Evolutionary conservation across 345 rosid species (phyloP).

Genomic region (Linum lewisii): DNA sequence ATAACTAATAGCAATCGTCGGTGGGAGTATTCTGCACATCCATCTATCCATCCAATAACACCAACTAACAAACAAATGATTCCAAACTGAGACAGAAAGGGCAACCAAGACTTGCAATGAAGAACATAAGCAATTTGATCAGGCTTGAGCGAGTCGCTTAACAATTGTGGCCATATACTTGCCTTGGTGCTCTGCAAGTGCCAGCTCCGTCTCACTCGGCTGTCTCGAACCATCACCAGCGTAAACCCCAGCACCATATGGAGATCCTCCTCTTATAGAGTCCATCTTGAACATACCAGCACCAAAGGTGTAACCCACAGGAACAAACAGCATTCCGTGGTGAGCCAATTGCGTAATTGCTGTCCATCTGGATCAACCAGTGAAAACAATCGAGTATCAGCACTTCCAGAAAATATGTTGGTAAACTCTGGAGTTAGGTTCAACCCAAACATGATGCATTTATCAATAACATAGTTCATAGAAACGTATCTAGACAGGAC

Average conservation of each 20-base stretch:
- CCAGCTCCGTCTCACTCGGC: constrained; percentile 55
- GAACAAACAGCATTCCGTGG: constrained; percentile 84
- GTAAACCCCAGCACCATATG: constrained; percentile 59
- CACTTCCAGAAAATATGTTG: not conserved
- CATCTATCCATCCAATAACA: not conserved
- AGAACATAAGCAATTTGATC: not conserved
- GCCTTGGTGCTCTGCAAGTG: constrained; percentile 75
- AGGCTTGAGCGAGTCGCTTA: constrained; percentile 44
- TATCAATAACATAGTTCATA: no score
- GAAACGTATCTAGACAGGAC: no score
- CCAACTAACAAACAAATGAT: not conserved
- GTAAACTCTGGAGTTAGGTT: no score
- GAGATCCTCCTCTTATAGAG: constrained; percentile 61
- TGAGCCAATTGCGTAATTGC: constrained; percentile 70
- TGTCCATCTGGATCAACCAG: constrained; percentile 40
- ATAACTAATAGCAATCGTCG: no score
- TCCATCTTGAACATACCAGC: constrained; percentile 81
- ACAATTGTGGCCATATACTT: constrained; percentile 61
- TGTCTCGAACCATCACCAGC: constrained; percentile 75
- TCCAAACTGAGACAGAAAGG: not conserved
- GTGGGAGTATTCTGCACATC: not conserved
- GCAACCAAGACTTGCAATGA: not conserved
- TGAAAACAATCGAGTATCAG: not conserved
- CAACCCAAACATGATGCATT: no score
- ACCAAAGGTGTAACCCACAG: constrained; percentile 75